Evolutionary conservation across 2,329 filamentous ascomycete species (phyloP).

Genomic region (Penicillium fuscoglaucum): DNA sequence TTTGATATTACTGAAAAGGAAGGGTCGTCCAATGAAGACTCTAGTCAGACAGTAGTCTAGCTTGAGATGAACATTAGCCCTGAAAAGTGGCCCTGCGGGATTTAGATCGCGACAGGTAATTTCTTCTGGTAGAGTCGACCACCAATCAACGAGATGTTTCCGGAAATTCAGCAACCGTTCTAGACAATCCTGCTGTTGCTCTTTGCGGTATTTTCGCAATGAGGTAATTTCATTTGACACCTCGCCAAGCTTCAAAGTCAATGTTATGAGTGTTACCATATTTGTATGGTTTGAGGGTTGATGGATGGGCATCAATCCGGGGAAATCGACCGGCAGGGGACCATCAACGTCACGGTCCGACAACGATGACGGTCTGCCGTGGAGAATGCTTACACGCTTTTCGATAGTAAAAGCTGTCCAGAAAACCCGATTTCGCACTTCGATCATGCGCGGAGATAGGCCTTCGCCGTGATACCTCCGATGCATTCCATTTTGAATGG

Average conservation of each 20-base stretch:
- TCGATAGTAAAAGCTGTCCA: constrained; percentile 61
- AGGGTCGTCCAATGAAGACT: constrained; percentile 57
- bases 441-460: constrained; percentile 51
- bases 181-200: constrained; percentile 43
- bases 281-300: constrained; percentile 49
- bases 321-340: constrained; percentile 52
- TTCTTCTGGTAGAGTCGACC: constrained; percentile 42
- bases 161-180: constrained; percentile 42
- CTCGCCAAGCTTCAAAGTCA: constrained; percentile 44
- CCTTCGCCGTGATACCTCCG: constrained; percentile 52
- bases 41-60: constrained; percentile 56
- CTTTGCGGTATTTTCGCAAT: constrained; percentile 41
- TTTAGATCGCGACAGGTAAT: constrained; percentile 45
- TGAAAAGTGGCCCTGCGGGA: constrained; percentile 45
- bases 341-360: constrained; percentile 56
- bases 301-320: constrained; percentile 44
- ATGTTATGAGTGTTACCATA: constrained; percentile 50
- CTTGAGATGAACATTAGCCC: constrained; percentile 53
- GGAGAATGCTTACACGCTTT: constrained; percentile 57
- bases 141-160: constrained; percentile 46
- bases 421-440: constrained; percentile 58
- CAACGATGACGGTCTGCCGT: constrained; percentile 58
- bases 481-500: constrained; percentile 63
- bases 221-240: constrained; percentile 44
- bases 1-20: constrained; percentile 49